Evolutionary conservation across 1,284 basidiomycete genomes (phyloP), one percentile per base, ranked within the genome.

Genomic region (Ustilago shanxiensis): DNA sequence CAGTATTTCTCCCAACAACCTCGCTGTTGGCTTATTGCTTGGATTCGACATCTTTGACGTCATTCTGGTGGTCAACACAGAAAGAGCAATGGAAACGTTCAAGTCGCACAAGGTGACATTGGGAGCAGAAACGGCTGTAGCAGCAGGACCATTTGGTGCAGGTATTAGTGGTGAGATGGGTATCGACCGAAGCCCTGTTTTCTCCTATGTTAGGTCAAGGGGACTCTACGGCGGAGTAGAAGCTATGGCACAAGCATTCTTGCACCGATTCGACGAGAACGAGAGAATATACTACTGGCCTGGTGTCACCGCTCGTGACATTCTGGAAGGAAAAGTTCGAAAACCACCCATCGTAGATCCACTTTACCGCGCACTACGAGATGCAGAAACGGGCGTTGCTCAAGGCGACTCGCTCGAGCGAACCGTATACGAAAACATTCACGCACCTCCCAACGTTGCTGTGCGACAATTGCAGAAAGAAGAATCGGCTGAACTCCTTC

Each of bases 361-460:
- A 0, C 84, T 90, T 7, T 83, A 87, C 53, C 45, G 83, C 10
- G 88, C 89, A 0, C 81, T 90, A 6, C 69, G 83, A 10, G 89
- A 89, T 59, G 89, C 89, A n/a, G 88, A 89, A 63, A 81, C 86
- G 0, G 89, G 89, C n/a, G 72, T 79, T 14, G 89, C 89, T 0
- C 89, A 90, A 68, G 83, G 85, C 9, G 78, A 80, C 8, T 79
- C 77, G 41, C 71, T 86, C 3, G 87, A 85, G n/a, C 41, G 63
- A 4, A 77, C 68, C 16, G 71, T 81, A 2, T 82, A 82, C 63
- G 81, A 82, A 35, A 52, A 50, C 6, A 47, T 80, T 6, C 45
- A 64, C 5, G 79, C 66, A 0, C 64, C 70, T 8, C 72, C 60
- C 0, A 76, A 76, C 37, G 56, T 62, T 10, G 80, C 69, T 2